phyloP scores from a whole-genome alignment of 202 grass and related monocot genomes.

The Dendrocalamus latiflorus region DNA sequence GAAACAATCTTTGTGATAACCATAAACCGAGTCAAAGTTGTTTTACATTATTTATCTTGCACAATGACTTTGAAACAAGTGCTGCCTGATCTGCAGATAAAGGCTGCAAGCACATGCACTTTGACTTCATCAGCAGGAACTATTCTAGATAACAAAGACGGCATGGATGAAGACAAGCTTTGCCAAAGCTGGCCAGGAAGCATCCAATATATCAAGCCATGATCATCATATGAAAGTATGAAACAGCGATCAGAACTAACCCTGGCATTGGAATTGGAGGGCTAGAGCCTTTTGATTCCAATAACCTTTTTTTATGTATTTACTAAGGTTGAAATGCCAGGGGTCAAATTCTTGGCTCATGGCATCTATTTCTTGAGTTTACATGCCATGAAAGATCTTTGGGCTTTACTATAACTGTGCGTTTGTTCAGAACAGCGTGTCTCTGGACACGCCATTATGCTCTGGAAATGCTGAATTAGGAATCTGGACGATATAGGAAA shows the following conservation, averaged over 20 bases:
- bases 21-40: slow-evolving; percentile 23
- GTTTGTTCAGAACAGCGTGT: not conserved
- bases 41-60: slow-evolving; percentile 11
- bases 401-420: not conserved
- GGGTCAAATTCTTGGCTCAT: not conserved
- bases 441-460: not conserved
- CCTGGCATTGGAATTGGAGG: not conserved
- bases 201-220: slow-evolving; percentile 20
- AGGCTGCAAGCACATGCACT: not conserved
- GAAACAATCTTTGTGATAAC: not conserved
- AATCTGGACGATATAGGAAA: not conserved
- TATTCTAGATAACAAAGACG: slow-evolving; percentile 20
- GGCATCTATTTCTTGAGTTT: not conserved
- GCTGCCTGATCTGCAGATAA: slow-evolving; percentile 21
- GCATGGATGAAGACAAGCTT: slow-evolving; percentile 11
- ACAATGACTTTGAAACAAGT: slow-evolving; percentile 18
- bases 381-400: not conserved
- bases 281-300: not conserved
- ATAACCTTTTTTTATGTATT: not conserved
- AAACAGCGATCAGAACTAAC: slow-evolving; percentile 2
- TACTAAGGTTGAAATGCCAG: not conserved
- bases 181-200: slow-evolving; percentile 10
- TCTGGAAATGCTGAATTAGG: not conserved
- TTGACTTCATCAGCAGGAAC: not conserved
- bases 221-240: not conserved